Evolutionary conservation across 768 basidiomycete species (phyloP), one percentile per base, ranked within the genome.

Genomic region (Boletus barrowsii): DNA sequence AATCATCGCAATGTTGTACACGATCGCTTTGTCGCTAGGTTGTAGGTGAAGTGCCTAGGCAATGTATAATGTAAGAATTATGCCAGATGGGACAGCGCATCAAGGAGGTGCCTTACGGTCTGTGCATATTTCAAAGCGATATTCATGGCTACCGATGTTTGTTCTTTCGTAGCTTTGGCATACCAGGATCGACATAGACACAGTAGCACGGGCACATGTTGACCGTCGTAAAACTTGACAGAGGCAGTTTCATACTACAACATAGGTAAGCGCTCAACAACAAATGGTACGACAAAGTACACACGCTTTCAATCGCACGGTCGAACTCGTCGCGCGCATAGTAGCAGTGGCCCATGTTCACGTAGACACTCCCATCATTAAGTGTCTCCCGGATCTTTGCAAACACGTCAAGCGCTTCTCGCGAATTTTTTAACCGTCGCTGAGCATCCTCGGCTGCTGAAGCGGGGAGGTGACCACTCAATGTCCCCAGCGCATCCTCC

Each of bases 1-100:
- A 33, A 98, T 93, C 89, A 99, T 95, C 51, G 96, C 95, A 62
- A 98, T 91, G 70, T 99, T 98, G 73, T 95, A 98, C 41, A 93
- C 56, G 47, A 88, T 84, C 4, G 93, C 90, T 66, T 95, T 94
- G 74, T 99, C 97, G 51, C 78, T 81, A 0, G 94, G 93, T 59
- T 88, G 85, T 7, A 93, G 72, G 58, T 91, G 87, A 15, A 89
- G 76, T 2, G 95, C 94, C 95, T 98, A 58, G 5, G 10, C 11
- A 48, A 26, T 10, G 26, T 53, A 2, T 14, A 24, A 22, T 62
- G 58, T 49, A 36, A 51, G 39, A 20, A 10, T 30, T 17, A 17
- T 33, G 45, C 20, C 26, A 33, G 18, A 35, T 42, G 10, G n/a
- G 13, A 5, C 13, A 10, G 39, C 15, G 14, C 14, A 30, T 3